Percentiles rank a stretch among this genome's conserved stretches.
phyloP scores from a whole-genome alignment of 1,284 basidiomycete species.

The Leccinum cinnamomeum region DNA sequence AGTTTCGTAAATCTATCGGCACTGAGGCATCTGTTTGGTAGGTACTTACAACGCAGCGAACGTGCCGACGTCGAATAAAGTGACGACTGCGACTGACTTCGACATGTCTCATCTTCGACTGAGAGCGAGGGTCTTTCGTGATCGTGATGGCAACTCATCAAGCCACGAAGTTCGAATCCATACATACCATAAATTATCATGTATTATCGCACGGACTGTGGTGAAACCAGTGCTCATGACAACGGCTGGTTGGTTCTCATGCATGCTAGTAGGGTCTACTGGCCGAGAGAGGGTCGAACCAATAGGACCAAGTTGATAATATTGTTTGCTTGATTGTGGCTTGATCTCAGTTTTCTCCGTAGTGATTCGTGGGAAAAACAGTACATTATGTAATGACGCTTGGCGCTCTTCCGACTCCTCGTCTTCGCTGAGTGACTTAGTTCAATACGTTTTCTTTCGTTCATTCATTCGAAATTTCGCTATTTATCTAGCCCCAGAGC shows the following conservation, averaged over 20 bases:
- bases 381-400: no score
- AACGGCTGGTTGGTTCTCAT: not conserved
- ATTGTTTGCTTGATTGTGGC: not conserved
- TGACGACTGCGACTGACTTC: not conserved
- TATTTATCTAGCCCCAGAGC: no score
- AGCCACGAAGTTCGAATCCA: not conserved
- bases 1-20: not conserved
- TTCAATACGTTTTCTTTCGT: no score
- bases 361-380: no score
- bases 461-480: no score
- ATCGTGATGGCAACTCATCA: not conserved
- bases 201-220: not conserved
- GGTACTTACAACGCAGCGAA: not conserved
- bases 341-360: not conserved
- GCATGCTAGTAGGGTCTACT: no score
- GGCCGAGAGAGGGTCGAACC: no score
- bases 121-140: not conserved
- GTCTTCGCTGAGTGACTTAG: no score
- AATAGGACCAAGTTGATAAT: not conserved
- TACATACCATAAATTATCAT: not conserved
- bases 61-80: not conserved
- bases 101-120: not conserved
- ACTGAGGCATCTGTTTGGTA: not conserved
- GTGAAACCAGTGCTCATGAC: not conserved
- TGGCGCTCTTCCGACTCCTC: no score